Conservation (phyloP, 495 filamentous ascomycete species). For the Tuber umbilicatum region DNA sequence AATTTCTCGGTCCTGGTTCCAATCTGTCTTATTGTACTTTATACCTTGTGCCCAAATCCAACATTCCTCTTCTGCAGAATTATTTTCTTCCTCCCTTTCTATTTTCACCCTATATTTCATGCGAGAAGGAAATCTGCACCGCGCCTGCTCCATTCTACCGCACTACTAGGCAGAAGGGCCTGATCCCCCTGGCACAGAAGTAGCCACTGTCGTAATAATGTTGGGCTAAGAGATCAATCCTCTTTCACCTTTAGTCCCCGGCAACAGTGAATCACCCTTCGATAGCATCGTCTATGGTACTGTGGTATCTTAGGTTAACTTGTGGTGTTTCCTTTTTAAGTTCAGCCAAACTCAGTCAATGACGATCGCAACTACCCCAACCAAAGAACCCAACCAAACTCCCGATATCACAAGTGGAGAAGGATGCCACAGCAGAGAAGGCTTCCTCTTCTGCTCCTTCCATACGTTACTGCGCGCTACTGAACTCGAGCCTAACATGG, state of each 20-base stretch:
- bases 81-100: too few species aligned
- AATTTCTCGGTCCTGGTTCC: not conserved
- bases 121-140: not conserved
- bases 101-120: not conserved
- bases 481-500: not conserved
- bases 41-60: not conserved
- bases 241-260: not conserved
- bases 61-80: not conserved
- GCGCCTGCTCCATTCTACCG: not conserved
- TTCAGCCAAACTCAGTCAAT: not conserved
- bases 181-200: not conserved
- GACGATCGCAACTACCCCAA: not conserved
- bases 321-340: too few species aligned
- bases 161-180: not conserved
- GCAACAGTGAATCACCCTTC: too few species aligned
- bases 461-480: not conserved
- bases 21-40: not conserved
- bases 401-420: not conserved
- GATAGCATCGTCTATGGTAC: not conserved
- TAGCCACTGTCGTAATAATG: not conserved
- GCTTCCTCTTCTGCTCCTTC: not conserved
- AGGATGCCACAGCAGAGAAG: not conserved
- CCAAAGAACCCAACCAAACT: not conserved
- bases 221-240: not conserved
- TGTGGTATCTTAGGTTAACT: not conserved